A percentile compares a stretch with the other conserved stretches of the same genome.
phyloP scores from a whole-genome alignment of 345 rosid species.

The Sisymbrium altissimum region DNA sequence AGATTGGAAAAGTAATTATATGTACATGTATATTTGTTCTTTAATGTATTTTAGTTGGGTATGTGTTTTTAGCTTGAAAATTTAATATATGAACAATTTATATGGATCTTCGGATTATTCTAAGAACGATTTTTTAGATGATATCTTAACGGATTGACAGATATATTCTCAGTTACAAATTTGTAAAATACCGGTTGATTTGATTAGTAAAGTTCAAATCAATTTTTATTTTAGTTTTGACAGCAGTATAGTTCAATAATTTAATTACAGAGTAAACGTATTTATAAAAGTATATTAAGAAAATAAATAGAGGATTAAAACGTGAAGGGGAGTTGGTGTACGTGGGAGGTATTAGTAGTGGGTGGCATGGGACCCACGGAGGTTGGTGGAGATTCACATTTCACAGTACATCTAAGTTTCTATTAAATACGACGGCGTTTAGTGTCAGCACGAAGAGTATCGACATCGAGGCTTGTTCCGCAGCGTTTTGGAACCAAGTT shows the following conservation, averaged over 20 bases:
- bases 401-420: neutral
- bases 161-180: neutral
- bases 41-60: neutral
- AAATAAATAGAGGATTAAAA: constrained; percentile 11
- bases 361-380: constrained; percentile 31
- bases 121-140: neutral
- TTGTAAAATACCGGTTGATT: no score
- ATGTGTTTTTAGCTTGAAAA: neutral
- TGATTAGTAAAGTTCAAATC: no score
- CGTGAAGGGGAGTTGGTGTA: constrained; percentile 36
- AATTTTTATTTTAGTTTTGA: neutral
- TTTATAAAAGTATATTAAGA: neutral
- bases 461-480: neutral
- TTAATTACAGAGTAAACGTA: neutral
- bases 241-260: neutral
- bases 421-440: neutral
- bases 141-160: neutral
- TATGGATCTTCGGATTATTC: neutral
- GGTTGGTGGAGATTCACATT: constrained; percentile 37
- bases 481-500: constrained; percentile 1
- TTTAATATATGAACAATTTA: neutral
- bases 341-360: constrained; percentile 15
- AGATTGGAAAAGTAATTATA: neutral
- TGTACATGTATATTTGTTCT: neutral
- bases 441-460: neutral